A percentile compares a stretch with the other conserved stretches of the same genome.
Conservation (phyloP, 164 flowering plant species). For the Aristolochia contorta region DNA sequence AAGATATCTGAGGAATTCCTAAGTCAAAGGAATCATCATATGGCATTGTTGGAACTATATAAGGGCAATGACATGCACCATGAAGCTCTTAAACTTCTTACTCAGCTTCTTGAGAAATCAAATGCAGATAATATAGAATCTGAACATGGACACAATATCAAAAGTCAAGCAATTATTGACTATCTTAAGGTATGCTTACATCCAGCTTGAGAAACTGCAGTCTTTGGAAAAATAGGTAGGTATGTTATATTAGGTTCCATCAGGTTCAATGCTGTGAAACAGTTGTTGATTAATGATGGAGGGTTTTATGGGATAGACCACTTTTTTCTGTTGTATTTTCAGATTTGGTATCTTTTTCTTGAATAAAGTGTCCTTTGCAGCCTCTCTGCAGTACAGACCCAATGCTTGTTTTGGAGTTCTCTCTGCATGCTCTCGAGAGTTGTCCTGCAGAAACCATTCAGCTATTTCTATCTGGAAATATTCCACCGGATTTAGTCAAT, state of each 20-base stretch:
- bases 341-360: background rate
- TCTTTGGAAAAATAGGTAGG: background rate
- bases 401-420: constrained; percentile 88
- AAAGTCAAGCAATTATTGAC: constrained; percentile 78
- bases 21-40: constrained; percentile 41
- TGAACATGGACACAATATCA: constrained; percentile 46
- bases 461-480: constrained; percentile 82
- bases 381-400: constrained; percentile 88
- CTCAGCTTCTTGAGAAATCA: constrained; percentile 69
- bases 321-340: background rate
- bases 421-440: constrained; percentile 89
- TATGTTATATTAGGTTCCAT: no score
- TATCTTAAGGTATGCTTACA: constrained; percentile 68
- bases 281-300: no score
- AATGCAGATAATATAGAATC: constrained; percentile 37
- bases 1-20: constrained; percentile 86
- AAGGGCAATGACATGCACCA: constrained; percentile 82
- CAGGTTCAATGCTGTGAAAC: no score
- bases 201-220: background rate
- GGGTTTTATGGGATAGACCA: no score
- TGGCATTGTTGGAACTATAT: constrained; percentile 72
- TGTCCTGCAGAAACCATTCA: constrained; percentile 93
- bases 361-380: constrained; percentile 33
- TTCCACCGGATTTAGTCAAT: constrained; percentile 91
- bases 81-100: constrained; percentile 83